These are phyloP conservation scores for Leishmania major DNA, from an alignment of 208 protist genomes.

Conservation along the genomic window DNA sequence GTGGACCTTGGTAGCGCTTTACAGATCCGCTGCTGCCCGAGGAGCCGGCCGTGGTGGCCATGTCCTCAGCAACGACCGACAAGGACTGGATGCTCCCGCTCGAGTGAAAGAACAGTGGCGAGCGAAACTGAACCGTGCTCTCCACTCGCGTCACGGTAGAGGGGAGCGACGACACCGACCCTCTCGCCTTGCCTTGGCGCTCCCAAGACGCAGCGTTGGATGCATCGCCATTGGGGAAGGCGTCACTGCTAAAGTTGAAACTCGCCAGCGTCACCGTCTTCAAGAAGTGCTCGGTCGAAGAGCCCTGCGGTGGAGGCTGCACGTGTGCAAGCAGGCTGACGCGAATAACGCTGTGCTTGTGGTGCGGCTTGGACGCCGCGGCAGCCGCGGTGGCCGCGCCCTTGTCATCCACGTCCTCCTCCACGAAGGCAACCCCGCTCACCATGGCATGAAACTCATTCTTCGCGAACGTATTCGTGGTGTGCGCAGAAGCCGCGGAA, in stretches of 20 bases:
- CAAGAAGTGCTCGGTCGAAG: background rate
- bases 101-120: constrained; percentile 41
- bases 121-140: constrained; percentile 17
- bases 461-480: constrained; percentile 20
- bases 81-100: constrained; percentile 31
- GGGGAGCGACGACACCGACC: background rate
- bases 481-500: background rate
- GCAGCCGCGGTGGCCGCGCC: constrained; percentile 3
- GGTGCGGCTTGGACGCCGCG: background rate
- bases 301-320: background rate
- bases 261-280: constrained; percentile 42
- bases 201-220: background rate
- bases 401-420: constrained; percentile 15
- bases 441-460: constrained; percentile 45
- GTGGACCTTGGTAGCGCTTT: constrained; percentile 33
- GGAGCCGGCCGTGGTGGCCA: constrained; percentile 26
- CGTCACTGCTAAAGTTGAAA: constrained; percentile 32
- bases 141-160: constrained; percentile 6
- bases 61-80: constrained; percentile 37
- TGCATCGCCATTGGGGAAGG: background rate
- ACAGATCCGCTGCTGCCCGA: constrained; percentile 35
- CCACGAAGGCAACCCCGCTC: constrained; percentile 39
- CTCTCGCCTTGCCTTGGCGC: background rate
- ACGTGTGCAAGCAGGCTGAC: constrained; percentile 39
- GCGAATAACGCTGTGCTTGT: constrained; percentile 34